A percentile compares a stretch with the other conserved stretches of the same genome.
These are phyloP conservation scores for Didymella arachidicola DNA, from an alignment of 2,329 filamentous ascomycete genomes.

Conservation along the genomic window DNA sequence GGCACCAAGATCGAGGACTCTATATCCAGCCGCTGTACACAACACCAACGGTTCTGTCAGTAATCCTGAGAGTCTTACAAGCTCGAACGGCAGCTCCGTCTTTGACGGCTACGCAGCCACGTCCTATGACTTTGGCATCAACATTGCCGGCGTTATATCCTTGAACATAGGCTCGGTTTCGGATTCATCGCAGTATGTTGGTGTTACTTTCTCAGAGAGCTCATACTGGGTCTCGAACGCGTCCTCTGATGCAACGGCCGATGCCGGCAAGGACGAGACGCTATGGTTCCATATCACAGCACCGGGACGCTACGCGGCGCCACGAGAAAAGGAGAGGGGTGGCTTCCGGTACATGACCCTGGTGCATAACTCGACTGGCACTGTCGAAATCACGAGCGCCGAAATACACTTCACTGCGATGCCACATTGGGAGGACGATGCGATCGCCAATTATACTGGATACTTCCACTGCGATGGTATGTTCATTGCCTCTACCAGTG, in stretches of 20 bases:
- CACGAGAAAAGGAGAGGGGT: conserved; percentile 54
- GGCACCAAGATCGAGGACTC: conserved; percentile 49
- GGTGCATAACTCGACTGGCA: conserved; percentile 54
- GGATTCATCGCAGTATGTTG: conserved; percentile 51
- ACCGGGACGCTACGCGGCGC: conserved; percentile 53
- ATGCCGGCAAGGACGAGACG: conserved; percentile 57
- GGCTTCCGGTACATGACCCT: conserved; percentile 58
- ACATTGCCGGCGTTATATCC: conserved; percentile 54
- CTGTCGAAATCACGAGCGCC: conserved; percentile 48
- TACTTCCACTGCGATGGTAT: conserved; percentile 54
- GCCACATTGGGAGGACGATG: conserved; percentile 52
- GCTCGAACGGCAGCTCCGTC: conserved; percentile 38
- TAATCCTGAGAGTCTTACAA: conserved; percentile 44
- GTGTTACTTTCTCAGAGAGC: conserved; percentile 54
- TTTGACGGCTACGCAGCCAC: conserved; percentile 50
- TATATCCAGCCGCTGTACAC: conserved; percentile 46
- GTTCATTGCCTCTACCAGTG: neutral
- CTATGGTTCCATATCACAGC: conserved; percentile 57
- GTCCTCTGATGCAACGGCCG: conserved; percentile 57
- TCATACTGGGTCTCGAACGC: conserved; percentile 59
- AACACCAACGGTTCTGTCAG: conserved; percentile 51
- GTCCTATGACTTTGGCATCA: conserved; percentile 54
- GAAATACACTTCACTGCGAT: conserved; percentile 57
- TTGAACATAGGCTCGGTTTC: conserved; percentile 47
- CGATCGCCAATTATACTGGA: conserved; percentile 49